These are phyloP conservation scores for Senecio squalidus DNA, from an alignment of 140 eudicot genomes.

Conservation along the genomic window DNA sequence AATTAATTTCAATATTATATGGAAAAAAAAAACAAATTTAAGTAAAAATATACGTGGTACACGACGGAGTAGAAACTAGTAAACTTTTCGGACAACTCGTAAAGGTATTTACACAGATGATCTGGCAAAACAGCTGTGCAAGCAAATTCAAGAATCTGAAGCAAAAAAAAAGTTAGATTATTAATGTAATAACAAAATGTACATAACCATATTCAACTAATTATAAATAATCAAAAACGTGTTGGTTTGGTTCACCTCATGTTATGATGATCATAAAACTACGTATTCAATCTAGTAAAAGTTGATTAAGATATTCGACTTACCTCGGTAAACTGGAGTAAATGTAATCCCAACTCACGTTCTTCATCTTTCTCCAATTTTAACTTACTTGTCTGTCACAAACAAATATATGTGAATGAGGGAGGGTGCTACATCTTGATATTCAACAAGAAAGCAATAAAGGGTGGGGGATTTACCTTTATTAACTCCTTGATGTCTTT, in stretches of 20 bases:
- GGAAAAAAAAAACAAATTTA: too few relatives aligned
- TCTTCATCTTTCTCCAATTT: background rate
- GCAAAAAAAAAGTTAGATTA: background rate
- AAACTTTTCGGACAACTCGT: background rate
- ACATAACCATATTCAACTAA: too few relatives aligned
- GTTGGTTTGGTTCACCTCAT: background rate
- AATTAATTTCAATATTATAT: too few relatives aligned
- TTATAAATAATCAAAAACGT: too few relatives aligned
- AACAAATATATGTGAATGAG: too few relatives aligned
- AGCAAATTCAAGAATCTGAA: background rate
- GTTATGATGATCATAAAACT: background rate
- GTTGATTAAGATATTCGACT: background rate
- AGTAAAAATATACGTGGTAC: too few relatives aligned
- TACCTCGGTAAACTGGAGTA: background rate
- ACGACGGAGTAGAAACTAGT: too few relatives aligned
- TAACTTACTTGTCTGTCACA: background rate
- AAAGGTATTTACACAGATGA: background rate
- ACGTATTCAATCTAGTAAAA: too few relatives aligned
- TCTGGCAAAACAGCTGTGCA: background rate
- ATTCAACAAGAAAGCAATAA: background rate
- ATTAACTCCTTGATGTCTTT: background rate
- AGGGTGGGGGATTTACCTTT: background rate
- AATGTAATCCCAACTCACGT: background rate
- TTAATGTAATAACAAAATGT: too few relatives aligned
- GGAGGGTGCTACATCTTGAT: too few relatives aligned